Conservation (phyloP, 768 basidiomycete species). For the Pisolithus sp. region DNA sequence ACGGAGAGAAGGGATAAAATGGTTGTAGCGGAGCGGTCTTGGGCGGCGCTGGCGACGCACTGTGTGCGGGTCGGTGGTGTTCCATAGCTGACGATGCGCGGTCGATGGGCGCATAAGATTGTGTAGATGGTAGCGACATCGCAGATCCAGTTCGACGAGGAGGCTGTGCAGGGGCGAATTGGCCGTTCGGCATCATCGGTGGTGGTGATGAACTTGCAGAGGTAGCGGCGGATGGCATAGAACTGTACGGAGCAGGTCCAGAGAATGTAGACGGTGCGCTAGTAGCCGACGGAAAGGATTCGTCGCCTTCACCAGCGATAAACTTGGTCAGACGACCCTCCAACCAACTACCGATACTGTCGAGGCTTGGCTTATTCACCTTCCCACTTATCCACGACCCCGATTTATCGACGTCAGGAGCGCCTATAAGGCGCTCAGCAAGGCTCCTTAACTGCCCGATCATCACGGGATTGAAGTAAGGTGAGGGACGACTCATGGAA, state of each 20-base stretch:
- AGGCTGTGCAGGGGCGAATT: slow-evolving; percentile 32
- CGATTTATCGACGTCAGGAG: slow-evolving; percentile 67
- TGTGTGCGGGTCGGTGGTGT: slow-evolving; percentile 46
- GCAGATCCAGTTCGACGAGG: slow-evolving; percentile 66
- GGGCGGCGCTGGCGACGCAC: slow-evolving; percentile 48
- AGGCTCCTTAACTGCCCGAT: slow-evolving; percentile 73
- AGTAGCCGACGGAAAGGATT: slow-evolving; percentile 31
- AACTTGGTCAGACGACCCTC: slow-evolving; percentile 91
- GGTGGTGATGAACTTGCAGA: slow-evolving; percentile 76
- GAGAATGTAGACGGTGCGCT: slow-evolving; percentile 38
- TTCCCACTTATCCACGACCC: slow-evolving; percentile 86
- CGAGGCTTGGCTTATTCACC: slow-evolving; percentile 84
- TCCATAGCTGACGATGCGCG: slow-evolving; percentile 78
- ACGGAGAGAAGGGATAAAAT: slow-evolving; percentile 23
- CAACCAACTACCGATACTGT: slow-evolving; percentile 87
- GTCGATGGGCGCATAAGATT: slow-evolving; percentile 51
- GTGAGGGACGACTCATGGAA: slow-evolving; percentile 54
- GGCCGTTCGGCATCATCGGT: slow-evolving; percentile 41
- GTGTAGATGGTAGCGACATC: slow-evolving; percentile 47
- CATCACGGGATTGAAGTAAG: slow-evolving; percentile 60
- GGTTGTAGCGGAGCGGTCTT: slow-evolving; percentile 49
- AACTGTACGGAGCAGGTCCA: slow-evolving; percentile 90
- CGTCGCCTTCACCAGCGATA: slow-evolving; percentile 85
- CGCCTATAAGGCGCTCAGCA: slow-evolving; percentile 68
- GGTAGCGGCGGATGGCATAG: slow-evolving; percentile 76